A percentile compares a stretch with the other conserved stretches of the same genome.
Conservation (phyloP, 2,329 filamentous ascomycete species). For the Allantophomopsis lycopodina region DNA sequence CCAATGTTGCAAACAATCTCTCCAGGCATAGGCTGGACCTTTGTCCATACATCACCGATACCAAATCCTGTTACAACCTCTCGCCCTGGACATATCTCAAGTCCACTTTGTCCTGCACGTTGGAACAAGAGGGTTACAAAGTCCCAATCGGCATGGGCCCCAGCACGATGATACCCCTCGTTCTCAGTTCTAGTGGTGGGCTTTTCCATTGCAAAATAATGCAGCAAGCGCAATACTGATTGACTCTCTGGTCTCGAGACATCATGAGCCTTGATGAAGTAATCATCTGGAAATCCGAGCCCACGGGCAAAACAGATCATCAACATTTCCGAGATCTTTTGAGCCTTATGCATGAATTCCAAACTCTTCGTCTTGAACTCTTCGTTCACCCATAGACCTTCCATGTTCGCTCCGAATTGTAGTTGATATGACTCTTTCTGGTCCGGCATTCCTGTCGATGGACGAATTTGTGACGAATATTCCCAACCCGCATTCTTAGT, state of each 20-base stretch:
- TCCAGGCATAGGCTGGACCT: constrained; percentile 37
- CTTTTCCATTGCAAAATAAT: constrained; percentile 31
- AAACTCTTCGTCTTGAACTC: constrained; percentile 31
- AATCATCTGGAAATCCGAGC: constrained; percentile 35
- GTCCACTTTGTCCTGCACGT: constrained; percentile 40
- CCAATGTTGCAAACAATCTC: constrained; percentile 53
- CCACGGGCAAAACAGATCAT: constrained; percentile 41
- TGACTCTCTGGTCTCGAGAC: constrained; percentile 31
- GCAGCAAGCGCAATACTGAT: constrained; percentile 38
- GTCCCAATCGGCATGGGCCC: constrained; percentile 51
- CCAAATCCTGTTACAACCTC: constrained; percentile 46
- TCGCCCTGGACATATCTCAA: constrained; percentile 51
- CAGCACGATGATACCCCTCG: constrained; percentile 41
- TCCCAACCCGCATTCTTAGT: constrained; percentile 40
- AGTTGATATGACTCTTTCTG: constrained; percentile 44
- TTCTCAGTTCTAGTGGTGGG: constrained; percentile 13
- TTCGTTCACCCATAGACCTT: constrained; percentile 18
- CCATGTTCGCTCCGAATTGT: constrained; percentile 28
- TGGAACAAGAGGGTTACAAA: constrained; percentile 51
- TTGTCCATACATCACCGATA: constrained; percentile 46
- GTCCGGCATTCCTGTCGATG: constrained; percentile 38
- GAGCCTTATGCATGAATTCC: constrained; percentile 16
- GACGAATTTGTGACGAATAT: constrained; percentile 37
- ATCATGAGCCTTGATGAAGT: constrained; percentile 38
- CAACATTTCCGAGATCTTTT: constrained; percentile 34